A percentile compares a stretch with the other conserved stretches of the same genome.
phyloP scores from a whole-genome alignment of 1,139 yeast species.

The Protomyces lactucae-debilis region DNA sequence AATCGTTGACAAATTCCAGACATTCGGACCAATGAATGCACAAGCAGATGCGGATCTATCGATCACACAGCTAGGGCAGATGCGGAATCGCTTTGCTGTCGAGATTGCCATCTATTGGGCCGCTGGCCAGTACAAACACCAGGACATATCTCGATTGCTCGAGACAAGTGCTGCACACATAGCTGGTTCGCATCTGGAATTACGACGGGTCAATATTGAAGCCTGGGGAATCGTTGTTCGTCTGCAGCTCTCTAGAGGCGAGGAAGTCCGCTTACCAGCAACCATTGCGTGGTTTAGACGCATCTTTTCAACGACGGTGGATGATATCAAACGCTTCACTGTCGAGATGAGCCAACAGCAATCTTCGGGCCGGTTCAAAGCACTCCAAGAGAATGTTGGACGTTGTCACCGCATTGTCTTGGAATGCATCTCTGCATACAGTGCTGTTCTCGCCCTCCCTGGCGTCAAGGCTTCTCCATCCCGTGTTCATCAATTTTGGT shows the following conservation, averaged over 20 bases:
- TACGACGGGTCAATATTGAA: constrained; percentile 6
- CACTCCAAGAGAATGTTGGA: constrained; percentile 4
- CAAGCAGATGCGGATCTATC: constrained; percentile 3
- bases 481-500: constrained; percentile 7
- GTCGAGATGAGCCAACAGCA: constrained; percentile 1
- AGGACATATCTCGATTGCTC: constrained; percentile 4
- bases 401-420: not conserved
- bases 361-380: not conserved
- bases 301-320: constrained; percentile 4
- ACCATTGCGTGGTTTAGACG: constrained; percentile 5
- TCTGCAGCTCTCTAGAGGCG: constrained; percentile 1
- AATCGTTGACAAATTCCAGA: constrained; percentile 18
- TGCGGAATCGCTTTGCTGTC: constrained; percentile 16
- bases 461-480: not conserved
- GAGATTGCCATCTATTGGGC: constrained; percentile 23
- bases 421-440: not conserved
- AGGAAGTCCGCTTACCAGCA: not conserved
- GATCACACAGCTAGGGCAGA: not conserved
- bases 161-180: constrained; percentile 5
- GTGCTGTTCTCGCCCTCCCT: not conserved
- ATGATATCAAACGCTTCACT: constrained; percentile 13
- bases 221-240: constrained; percentile 11
- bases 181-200: constrained; percentile 11
- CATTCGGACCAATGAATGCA: constrained; percentile 7
- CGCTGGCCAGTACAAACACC: constrained; percentile 19